These are phyloP conservation scores for Leccinellum rugosiceps DNA, from an alignment of 768 basidiomycete species.

Conservation along the genomic window DNA sequence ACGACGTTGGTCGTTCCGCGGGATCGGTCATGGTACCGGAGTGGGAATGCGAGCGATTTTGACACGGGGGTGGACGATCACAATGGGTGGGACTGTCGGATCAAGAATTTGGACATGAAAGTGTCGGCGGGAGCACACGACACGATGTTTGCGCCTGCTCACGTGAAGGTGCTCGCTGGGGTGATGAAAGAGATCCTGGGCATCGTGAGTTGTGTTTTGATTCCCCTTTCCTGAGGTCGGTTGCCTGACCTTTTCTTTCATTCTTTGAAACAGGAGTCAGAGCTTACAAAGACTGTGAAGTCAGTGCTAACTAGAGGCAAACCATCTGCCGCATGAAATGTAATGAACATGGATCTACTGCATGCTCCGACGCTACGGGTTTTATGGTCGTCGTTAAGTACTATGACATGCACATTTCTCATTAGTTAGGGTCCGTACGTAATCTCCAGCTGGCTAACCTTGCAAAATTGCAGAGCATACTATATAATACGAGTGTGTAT, in stretches of 20 bases:
- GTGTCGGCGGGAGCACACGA: conserved; percentile 28
- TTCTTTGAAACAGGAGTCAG: too few species aligned
- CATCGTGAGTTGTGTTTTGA: conserved; percentile 4
- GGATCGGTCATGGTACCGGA: conserved; percentile 33
- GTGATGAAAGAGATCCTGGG: conserved; percentile 21
- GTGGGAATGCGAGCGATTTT: conserved; percentile 26
- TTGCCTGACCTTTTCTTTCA: too few species aligned
- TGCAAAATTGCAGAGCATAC: conserved; percentile 1
- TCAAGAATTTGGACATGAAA: conserved; percentile 29
- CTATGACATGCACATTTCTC: too few species aligned
- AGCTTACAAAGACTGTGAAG: too few species aligned
- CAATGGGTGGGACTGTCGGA: conserved; percentile 29
- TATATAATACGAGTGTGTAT: conserved; percentile 16
- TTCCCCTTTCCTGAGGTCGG: too few species aligned
- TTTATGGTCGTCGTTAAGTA: too few species aligned
- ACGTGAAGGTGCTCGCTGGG: conserved; percentile 29
- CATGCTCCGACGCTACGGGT: too few species aligned
- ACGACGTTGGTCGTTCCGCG: conserved; percentile 29
- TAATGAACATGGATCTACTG: too few species aligned
- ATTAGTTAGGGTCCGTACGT: too few species aligned
- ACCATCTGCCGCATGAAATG: too few species aligned
- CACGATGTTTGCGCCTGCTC: conserved; percentile 32
- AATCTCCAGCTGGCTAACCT: too few species aligned
- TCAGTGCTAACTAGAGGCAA: too few species aligned
- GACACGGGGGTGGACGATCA: conserved; percentile 31